phyloP scores from a whole-genome alignment of 495 filamentous ascomycete genomes.

The Penicillium chermesinum region DNA sequence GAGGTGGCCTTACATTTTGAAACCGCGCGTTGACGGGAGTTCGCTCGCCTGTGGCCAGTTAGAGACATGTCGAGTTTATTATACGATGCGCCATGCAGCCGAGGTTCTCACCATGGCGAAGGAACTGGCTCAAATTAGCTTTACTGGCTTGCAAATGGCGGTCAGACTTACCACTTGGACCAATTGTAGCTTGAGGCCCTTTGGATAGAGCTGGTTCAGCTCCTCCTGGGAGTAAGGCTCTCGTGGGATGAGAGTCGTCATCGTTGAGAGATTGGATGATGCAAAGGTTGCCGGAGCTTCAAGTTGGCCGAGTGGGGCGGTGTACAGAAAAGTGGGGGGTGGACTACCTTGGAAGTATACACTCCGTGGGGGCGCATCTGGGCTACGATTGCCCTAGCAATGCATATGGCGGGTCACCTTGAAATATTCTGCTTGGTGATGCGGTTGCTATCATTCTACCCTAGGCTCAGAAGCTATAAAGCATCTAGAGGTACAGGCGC shows the following conservation, averaged over 20 bases:
- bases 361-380: not conserved
- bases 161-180: conserved; percentile 69
- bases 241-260: conserved; percentile 74
- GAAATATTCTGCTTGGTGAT: too few relatives aligned
- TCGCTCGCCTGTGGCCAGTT: conserved; percentile 57
- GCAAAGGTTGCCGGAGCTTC: conserved; percentile 6
- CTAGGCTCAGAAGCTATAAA: not conserved
- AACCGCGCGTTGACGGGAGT: conserved; percentile 83
- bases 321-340: conserved; percentile 5
- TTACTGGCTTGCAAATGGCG: not conserved
- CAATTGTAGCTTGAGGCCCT: conserved; percentile 70
- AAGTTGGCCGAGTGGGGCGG: not conserved
- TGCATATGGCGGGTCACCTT: too few relatives aligned
- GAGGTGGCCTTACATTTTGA: conserved; percentile 56
- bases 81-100: not conserved
- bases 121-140: conserved; percentile 46
- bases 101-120: conserved; percentile 68
- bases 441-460: not conserved
- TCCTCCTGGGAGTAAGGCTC: conserved; percentile 76
- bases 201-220: conserved; percentile 75
- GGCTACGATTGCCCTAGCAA: not conserved
- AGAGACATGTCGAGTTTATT: conserved; percentile 2
- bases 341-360: conserved; percentile 14
- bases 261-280: conserved; percentile 30
- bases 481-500: too few relatives aligned